Conservation (phyloP, 352 stramenopile species). For the Thalassiosira hispida region DNA sequence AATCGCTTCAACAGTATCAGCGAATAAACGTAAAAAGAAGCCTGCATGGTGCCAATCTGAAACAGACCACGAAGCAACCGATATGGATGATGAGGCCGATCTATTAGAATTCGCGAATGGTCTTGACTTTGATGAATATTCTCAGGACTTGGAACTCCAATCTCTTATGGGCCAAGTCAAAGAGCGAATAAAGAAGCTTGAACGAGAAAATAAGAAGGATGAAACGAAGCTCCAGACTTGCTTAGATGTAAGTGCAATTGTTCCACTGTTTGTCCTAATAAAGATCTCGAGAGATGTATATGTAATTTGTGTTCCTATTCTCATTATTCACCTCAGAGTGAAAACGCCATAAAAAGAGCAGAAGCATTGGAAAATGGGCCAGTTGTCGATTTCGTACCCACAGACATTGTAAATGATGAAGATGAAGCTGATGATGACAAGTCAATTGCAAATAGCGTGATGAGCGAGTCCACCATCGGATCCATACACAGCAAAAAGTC, state of each 20-base stretch:
- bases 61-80: slow-evolving; percentile 81
- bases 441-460: slow-evolving; percentile 52
- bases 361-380: slow-evolving; percentile 39
- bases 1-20: slow-evolving; percentile 5
- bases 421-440: slow-evolving; percentile 43
- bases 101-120: slow-evolving; percentile 93
- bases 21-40: slow-evolving; percentile 63
- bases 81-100: slow-evolving; percentile 88
- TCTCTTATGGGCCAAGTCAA: slow-evolving; percentile 86
- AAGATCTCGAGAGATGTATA: not conserved
- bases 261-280: not conserved
- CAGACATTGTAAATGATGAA: slow-evolving; percentile 34
- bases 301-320: not conserved
- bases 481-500: slow-evolving; percentile 69
- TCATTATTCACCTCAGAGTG: slow-evolving; percentile 38
- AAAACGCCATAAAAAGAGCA: slow-evolving; percentile 39
- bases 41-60: slow-evolving; percentile 93
- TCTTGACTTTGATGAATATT: slow-evolving; percentile 94
- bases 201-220: slow-evolving; percentile 88
- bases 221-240: slow-evolving; percentile 81
- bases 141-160: slow-evolving; percentile 88
- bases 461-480: slow-evolving; percentile 54
- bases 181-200: slow-evolving; percentile 89
- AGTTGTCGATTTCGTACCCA: slow-evolving; percentile 46
- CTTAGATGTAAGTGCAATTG: slow-evolving; percentile 62